These are phyloP conservation scores for Pichia norvegensis DNA, from an alignment of 1,139 yeast genomes.

Conservation along the genomic window DNA sequence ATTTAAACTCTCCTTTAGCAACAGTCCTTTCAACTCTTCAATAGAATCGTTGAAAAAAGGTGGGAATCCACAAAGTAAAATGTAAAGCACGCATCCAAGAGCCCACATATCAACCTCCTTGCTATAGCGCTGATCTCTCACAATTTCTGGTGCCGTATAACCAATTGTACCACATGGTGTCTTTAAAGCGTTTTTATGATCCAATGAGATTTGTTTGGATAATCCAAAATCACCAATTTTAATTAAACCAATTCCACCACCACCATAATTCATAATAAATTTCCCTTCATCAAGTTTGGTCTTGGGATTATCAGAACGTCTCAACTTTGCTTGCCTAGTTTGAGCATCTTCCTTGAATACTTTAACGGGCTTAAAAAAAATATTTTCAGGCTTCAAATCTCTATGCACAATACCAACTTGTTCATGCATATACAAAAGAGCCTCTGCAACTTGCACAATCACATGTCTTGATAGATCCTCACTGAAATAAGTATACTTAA, in stretches of 20 bases:
- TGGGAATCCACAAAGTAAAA: constrained; percentile 89
- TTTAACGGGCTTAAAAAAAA: constrained; percentile 72
- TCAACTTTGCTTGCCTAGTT: constrained; percentile 34
- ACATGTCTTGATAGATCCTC: constrained; percentile 82
- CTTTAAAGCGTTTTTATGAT: constrained; percentile 47
- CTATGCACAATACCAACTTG: constrained; percentile 85
- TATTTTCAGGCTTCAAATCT: constrained; percentile 91
- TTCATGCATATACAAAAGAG: constrained; percentile 74
- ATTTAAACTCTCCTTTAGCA: constrained; percentile 73
- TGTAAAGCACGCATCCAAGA: constrained; percentile 84
- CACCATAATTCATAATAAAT: constrained; percentile 70
- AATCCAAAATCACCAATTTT: constrained; percentile 87
- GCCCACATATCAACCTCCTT: constrained; percentile 97
- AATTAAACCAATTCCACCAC: constrained; percentile 81
- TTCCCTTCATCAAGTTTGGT: constrained; percentile 82
- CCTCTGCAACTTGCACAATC: constrained; percentile 74
- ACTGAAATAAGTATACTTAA: constrained; percentile 79
- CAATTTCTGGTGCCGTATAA: constrained; percentile 92
- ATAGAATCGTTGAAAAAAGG: constrained; percentile 90
- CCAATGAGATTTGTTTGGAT: constrained; percentile 66
- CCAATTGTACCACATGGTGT: constrained; percentile 91
- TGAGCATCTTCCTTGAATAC: constrained; percentile 38
- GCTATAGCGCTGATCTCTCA: constrained; percentile 75
- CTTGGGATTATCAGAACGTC: constrained; percentile 69
- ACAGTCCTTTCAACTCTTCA: constrained; percentile 71